Conservation (phyloP, 768 basidiomycete species). For the Panaeolus papilionaceus region DNA sequence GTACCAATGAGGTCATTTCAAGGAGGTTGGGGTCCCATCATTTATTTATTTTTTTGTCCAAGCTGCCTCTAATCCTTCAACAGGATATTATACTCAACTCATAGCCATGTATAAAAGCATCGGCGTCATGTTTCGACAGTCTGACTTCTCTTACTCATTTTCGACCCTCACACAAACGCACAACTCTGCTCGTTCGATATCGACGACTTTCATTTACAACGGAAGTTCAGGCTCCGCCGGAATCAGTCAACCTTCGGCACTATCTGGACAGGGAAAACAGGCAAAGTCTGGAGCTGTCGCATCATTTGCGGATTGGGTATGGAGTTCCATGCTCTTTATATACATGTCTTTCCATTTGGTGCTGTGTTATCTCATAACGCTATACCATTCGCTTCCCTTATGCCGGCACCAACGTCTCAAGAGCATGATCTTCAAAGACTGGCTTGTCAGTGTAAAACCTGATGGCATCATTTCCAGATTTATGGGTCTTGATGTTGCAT, state of each 20-base stretch:
- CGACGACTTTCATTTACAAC: constrained; percentile 67
- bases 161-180: constrained; percentile 47
- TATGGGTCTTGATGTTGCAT: constrained; percentile 54
- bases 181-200: constrained; percentile 35
- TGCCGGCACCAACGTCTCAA: constrained; percentile 35
- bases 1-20: constrained; percentile 87
- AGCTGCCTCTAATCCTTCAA: not conserved
- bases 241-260: constrained; percentile 53
- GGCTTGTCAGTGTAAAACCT: constrained; percentile 52
- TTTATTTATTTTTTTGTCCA: not conserved
- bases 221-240: constrained; percentile 63
- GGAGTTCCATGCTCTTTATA: constrained; percentile 45
- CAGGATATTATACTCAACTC: constrained; percentile 79
- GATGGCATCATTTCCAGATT: constrained; percentile 43
- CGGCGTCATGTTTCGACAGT: constrained; percentile 58
- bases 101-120: constrained; percentile 68
- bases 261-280: constrained; percentile 20
- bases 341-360: constrained; percentile 48
- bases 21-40: constrained; percentile 53
- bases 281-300: constrained; percentile 15
- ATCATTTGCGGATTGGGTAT: constrained; percentile 27
- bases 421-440: constrained; percentile 53
- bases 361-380: constrained; percentile 52
- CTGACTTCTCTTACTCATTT: constrained; percentile 78
- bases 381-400: constrained; percentile 50